Percentiles rank a stretch among this genome's conserved stretches.
Evolutionary conservation across 768 basidiomycete species (phyloP).

Genomic region (Russula emetica): DNA sequence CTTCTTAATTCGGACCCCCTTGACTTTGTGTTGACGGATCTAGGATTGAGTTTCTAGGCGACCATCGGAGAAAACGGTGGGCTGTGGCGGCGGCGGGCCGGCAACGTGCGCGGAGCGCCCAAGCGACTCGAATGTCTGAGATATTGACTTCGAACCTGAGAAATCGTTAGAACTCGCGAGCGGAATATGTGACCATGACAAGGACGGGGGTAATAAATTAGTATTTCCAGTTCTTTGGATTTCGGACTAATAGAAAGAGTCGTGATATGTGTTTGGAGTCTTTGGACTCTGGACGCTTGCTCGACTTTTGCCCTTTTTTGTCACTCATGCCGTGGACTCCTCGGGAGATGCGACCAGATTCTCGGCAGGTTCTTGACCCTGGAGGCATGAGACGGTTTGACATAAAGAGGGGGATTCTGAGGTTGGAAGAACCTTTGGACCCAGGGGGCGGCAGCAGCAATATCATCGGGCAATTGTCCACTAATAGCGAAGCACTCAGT

Average conservation of each 20-base stretch:
- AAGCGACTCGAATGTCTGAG: neutral
- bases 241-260: neutral
- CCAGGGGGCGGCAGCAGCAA: neutral
- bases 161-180: neutral
- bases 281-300: neutral
- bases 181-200: slow-evolving; percentile 8
- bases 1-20: neutral
- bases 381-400: neutral
- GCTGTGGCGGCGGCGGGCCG: neutral
- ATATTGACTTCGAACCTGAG: slow-evolving; percentile 4
- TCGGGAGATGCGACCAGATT: neutral
- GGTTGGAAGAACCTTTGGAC: neutral
- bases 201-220: neutral
- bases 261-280: neutral
- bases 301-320: neutral
- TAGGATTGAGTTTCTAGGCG: neutral
- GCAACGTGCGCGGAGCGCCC: neutral
- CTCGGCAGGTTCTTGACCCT: neutral
- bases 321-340: no score
- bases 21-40: neutral
- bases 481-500: neutral
- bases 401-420: neutral
- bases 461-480: neutral
- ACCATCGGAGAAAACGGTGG: neutral
- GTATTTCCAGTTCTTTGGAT: neutral